These are phyloP conservation scores for Leishmania lainsoni DNA, from an alignment of 208 protist species.

Conservation along the genomic window DNA sequence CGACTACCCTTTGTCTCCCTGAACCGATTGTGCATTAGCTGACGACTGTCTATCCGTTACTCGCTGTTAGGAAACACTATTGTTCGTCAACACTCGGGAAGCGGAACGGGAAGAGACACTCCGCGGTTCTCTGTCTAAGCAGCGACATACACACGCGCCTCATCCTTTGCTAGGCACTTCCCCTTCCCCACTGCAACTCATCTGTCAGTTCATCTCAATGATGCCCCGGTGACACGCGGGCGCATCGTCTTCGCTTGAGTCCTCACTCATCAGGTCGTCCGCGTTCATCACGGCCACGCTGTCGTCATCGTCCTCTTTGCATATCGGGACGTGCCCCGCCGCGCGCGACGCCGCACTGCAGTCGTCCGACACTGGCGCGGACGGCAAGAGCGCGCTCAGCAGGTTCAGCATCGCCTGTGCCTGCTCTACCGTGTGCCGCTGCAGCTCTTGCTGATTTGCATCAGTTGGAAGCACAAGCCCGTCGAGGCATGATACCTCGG, in stretches of 20 bases:
- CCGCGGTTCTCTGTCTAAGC: neutral
- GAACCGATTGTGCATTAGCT: neutral
- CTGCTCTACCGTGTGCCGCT: constrained; percentile 55
- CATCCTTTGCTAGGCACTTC: neutral
- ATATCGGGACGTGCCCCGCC: neutral
- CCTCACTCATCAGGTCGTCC: constrained; percentile 63
- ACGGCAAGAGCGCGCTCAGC: constrained; percentile 52
- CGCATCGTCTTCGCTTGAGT: constrained; percentile 48
- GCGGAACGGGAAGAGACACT: neutral
- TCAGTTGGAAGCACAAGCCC: constrained; percentile 76
- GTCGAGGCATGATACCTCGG: constrained; percentile 17
- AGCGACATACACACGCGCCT: neutral
- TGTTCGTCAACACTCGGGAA: neutral
- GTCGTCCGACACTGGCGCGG: neutral
- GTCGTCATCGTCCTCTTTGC: constrained; percentile 31
- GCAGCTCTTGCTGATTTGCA: constrained; percentile 45
- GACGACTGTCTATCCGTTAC: neutral
- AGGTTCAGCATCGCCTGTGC: constrained; percentile 82
- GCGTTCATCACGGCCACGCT: constrained; percentile 75
- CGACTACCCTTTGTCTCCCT: neutral
- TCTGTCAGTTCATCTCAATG: constrained; percentile 53
- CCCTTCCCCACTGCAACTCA: neutral
- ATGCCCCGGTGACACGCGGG: constrained; percentile 33
- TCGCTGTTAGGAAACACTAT: neutral
- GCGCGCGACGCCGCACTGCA: constrained; percentile 2